Conservation (phyloP, 805 yeast species). For the Lipomyces sp. region DNA sequence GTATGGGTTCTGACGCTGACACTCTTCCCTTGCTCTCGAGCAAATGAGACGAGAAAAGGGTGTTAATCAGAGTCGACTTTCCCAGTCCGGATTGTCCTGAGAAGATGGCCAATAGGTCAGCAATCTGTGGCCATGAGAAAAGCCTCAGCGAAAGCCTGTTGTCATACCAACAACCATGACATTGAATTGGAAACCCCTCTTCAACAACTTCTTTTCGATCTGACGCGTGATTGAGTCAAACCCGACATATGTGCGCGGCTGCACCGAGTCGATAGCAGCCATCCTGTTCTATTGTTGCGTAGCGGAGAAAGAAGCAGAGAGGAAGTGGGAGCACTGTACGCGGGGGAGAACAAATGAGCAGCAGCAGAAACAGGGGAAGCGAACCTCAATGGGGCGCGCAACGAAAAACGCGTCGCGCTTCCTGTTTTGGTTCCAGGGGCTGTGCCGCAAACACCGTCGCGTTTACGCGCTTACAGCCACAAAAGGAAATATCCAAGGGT, state of each 20-base stretch:
- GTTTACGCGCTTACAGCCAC: slow-evolving; percentile 3
- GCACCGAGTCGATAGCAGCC: slow-evolving; percentile 33
- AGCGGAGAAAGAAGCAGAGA: not conserved
- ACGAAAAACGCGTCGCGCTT: not conserved
- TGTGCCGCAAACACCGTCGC: slow-evolving; percentile 6
- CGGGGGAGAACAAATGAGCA: not conserved
- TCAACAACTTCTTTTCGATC: slow-evolving; percentile 86
- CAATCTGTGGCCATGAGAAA: too few species aligned
- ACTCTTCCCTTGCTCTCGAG: slow-evolving; percentile 72
- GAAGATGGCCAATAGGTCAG: not conserved
- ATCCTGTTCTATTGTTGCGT: not conserved
- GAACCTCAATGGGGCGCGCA: not conserved
- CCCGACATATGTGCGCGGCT: slow-evolving; percentile 83
- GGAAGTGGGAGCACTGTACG: not conserved
- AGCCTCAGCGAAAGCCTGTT: not conserved
- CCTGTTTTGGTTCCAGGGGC: not conserved
- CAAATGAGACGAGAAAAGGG: slow-evolving; percentile 80
- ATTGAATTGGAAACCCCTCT: slow-evolving; percentile 91
- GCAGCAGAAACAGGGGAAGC: not conserved
- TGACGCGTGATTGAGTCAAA: slow-evolving; percentile 95
- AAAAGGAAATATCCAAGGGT: too few species aligned
- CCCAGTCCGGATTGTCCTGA: slow-evolving; percentile 78
- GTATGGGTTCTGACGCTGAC: slow-evolving; percentile 64
- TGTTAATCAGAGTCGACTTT: slow-evolving; percentile 86
- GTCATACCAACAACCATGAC: slow-evolving; percentile 77